Base-by-base conservation (phyloP, 768 basidiomycete genomes). In the Kwoniella dendrophila region DNA sequence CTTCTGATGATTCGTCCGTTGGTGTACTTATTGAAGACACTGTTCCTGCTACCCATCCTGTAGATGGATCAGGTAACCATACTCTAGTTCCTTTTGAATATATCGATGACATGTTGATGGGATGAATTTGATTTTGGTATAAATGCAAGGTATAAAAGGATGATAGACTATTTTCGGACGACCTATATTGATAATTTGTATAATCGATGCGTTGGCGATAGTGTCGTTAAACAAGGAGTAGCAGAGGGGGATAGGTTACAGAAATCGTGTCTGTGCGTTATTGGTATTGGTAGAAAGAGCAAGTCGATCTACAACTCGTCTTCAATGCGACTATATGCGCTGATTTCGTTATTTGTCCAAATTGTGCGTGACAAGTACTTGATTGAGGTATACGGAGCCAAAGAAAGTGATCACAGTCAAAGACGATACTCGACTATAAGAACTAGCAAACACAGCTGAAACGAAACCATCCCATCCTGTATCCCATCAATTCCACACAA, bases 11-110 rank as follows among this genome's bases (percentile, higher is more conserved):
- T 1, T 60, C 69, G 50, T 70, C 66, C 5, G 67, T 33, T 3
- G 74, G 74, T 2, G 69, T 43, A 27, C 68, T 63, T 43, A 76
- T 56, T 3, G 75, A 66, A 2, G 68, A 58, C 48, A 77, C 70
- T 20, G 74, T 76, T 8, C 63, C 77, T 30, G 75, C 66, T 36
- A 70, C 67, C 77, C 77, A 78, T 24, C 72, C 74, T 12, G 72
- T 66, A n/a, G 55, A 40, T 1, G 64, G 30, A 47, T 76, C 75
- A n/a, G 77, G 74, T 14, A 78, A 62, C 77, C 77, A 78, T 43
- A 78, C 74, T 44, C 73, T 52, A 4, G 77, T 77, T 3, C 75
- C 77, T 56, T 78, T 78, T 56, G 64, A 45, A 56, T 78, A 78
- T n/a, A 69, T 48, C 32, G 69, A 66, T 16, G 69, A 29, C 72